Percentiles rank a stretch among this genome's conserved stretches.
Conservation (phyloP, 164 flowering plant species). For the Vitis riparia region DNA sequence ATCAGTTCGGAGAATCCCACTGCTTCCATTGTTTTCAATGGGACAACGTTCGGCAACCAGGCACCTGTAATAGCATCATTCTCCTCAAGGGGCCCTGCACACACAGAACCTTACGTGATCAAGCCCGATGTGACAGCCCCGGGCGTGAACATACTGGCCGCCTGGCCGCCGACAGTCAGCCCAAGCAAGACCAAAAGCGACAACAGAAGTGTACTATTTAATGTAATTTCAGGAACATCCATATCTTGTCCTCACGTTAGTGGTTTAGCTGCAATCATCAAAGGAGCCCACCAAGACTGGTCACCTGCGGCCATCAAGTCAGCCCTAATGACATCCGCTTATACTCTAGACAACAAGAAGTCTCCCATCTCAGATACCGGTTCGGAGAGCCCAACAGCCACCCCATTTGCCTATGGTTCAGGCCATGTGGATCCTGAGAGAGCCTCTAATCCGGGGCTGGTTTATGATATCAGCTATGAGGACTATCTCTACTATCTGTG, state of each 20-base stretch:
- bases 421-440: slow-evolving; percentile 69
- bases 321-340: slow-evolving; percentile 81
- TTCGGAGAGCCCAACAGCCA: slow-evolving; percentile 26
- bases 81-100: slow-evolving; percentile 71
- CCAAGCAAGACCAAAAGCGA: slow-evolving; percentile 44
- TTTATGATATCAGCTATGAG: slow-evolving; percentile 48
- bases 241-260: slow-evolving; percentile 86
- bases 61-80: slow-evolving; percentile 74
- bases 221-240: slow-evolving; percentile 75
- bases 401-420: slow-evolving; percentile 62
- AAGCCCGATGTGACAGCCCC: slow-evolving; percentile 83
- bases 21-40: slow-evolving; percentile 47
- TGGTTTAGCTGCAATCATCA: slow-evolving; percentile 66
- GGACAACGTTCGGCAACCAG: slow-evolving; percentile 41
- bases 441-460: slow-evolving; percentile 65
- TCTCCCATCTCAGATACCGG: slow-evolving; percentile 42
- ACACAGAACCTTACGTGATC: slow-evolving; percentile 43
- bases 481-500: slow-evolving; percentile 63
- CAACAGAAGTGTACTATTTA: slow-evolving; percentile 51
- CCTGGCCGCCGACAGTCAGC: slow-evolving; percentile 57
- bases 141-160: slow-evolving; percentile 73
- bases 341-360: slow-evolving; percentile 36
- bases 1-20: slow-evolving; percentile 25
- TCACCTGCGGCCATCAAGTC: slow-evolving; percentile 72
- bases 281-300: slow-evolving; percentile 60